A percentile compares a stretch with the other conserved stretches of the same genome.
These are phyloP conservation scores for Talaromyces verruculosus DNA, from an alignment of 2,329 filamentous ascomycete species.

Conservation along the genomic window DNA sequence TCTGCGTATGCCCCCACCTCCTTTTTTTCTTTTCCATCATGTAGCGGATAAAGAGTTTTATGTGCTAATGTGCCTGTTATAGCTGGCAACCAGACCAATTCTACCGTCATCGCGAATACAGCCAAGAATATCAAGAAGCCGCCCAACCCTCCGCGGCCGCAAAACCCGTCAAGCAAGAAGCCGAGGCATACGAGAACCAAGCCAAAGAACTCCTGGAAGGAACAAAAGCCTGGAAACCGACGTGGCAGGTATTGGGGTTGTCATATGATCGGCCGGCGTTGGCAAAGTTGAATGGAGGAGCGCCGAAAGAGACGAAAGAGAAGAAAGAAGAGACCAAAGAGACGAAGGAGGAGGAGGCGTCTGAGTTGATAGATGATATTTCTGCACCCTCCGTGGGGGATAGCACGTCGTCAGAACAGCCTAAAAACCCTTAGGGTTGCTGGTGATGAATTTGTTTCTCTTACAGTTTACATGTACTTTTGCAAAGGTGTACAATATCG, in stretches of 20 bases:
- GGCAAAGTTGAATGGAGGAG: not conserved
- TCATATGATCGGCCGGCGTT: conserved; percentile 35
- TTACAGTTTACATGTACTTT: not conserved
- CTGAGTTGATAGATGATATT: not conserved
- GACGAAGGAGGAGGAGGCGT: not conserved
- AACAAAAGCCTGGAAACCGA: conserved; percentile 60
- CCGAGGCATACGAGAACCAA: conserved; percentile 56
- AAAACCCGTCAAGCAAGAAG: conserved; percentile 43
- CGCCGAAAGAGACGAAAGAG: not conserved
- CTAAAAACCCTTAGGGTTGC: not conserved
- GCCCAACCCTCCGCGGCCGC: conserved; percentile 38
- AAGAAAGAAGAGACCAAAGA: conserved; percentile 20
- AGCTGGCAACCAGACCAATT: conserved; percentile 65
- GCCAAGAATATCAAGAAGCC: conserved; percentile 43
- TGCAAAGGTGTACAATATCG: conserved; percentile 10
- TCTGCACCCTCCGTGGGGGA: not conserved
- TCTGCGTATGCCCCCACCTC: conserved; percentile 48
- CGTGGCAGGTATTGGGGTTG: conserved; percentile 47
- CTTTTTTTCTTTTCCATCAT: not conserved
- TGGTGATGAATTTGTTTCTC: not conserved
- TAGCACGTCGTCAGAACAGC: not conserved
- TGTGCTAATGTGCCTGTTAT: conserved; percentile 23
- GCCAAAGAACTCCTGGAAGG: conserved; percentile 64
- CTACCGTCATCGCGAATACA: conserved; percentile 51
- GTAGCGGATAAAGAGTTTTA: conserved; percentile 1